phyloP scores from a whole-genome alignment of 2,329 filamentous ascomycete species.

The Fusarium humuli region DNA sequence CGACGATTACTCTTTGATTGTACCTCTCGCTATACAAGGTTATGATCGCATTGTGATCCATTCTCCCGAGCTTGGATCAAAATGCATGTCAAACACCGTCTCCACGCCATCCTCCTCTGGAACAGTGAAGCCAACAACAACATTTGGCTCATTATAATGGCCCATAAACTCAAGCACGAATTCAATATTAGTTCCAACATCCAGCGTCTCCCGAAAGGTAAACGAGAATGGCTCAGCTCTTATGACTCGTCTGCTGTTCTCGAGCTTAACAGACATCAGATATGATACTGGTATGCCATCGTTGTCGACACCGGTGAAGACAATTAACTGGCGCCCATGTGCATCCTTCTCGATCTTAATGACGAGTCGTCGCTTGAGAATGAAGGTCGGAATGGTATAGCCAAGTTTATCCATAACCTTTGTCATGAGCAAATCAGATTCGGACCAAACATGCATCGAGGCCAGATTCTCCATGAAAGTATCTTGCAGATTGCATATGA shows the following conservation, averaged over 20 bases:
- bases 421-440: slow-evolving; percentile 55
- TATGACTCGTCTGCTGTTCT: slow-evolving; percentile 51
- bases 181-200: slow-evolving; percentile 45
- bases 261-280: slow-evolving; percentile 55
- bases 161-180: slow-evolving; percentile 61
- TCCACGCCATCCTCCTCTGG: fast-evolving
- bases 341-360: slow-evolving; percentile 44
- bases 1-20: too few relatives aligned
- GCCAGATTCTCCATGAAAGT: slow-evolving; percentile 55
- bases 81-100: slow-evolving; percentile 22
- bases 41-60: slow-evolving; percentile 16
- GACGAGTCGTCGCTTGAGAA: slow-evolving; percentile 51
- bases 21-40: too few relatives aligned
- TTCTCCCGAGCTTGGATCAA: slow-evolving; percentile 18
- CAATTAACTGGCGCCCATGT: slow-evolving; percentile 45
- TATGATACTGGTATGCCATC: slow-evolving; percentile 58
- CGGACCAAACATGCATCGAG: slow-evolving; percentile 51
- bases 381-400: slow-evolving; percentile 53
- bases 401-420: slow-evolving; percentile 55
- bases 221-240: slow-evolving; percentile 55
- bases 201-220: slow-evolving; percentile 48
- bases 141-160: slow-evolving; percentile 58
- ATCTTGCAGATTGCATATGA: slow-evolving; percentile 60
- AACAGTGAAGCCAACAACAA: slow-evolving; percentile 33
- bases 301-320: slow-evolving; percentile 52